A percentile compares a stretch with the other conserved stretches of the same genome.
Evolutionary conservation across 2,329 filamentous ascomycete species (phyloP).

Genomic region (Calonectria multiphialidica): DNA sequence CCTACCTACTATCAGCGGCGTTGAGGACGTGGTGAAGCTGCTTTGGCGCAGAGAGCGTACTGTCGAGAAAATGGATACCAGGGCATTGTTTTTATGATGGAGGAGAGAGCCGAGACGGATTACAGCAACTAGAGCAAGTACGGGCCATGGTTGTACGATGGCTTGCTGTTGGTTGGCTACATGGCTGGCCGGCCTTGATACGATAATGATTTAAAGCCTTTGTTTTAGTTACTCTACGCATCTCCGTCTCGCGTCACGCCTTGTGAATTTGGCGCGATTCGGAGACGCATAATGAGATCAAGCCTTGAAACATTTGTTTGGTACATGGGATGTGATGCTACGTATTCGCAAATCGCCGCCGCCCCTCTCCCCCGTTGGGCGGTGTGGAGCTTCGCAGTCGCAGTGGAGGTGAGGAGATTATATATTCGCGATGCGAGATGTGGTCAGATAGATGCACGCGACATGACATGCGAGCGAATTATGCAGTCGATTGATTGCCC

Average conservation of each 20-base stretch:
- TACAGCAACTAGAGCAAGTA: conserved; percentile 22
- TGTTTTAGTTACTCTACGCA: conserved; percentile 14
- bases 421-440: not conserved
- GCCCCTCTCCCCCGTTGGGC: conserved; percentile 5
- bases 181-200: conserved; percentile 10
- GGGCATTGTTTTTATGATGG: conserved; percentile 25
- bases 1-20: conserved; percentile 32
- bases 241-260: not conserved
- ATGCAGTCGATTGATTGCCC: not conserved
- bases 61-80: conserved; percentile 35
- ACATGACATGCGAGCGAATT: not conserved
- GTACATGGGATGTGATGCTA: not conserved
- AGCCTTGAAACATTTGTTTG: not conserved
- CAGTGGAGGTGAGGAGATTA: conserved; percentile 7
- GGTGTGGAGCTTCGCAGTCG: not conserved
- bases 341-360: not conserved
- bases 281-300: not conserved
- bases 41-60: conserved; percentile 24
- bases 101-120: conserved; percentile 12
- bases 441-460: not conserved
- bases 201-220: conserved; percentile 30
- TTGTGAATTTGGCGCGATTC: not conserved
- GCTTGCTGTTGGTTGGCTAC: conserved; percentile 17
- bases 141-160: conserved; percentile 11
- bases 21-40: conserved; percentile 31